Evolutionary conservation across 192 early-diverging fungal genomes (phyloP).

Genomic region (Chytriomyces hyalinus): DNA sequence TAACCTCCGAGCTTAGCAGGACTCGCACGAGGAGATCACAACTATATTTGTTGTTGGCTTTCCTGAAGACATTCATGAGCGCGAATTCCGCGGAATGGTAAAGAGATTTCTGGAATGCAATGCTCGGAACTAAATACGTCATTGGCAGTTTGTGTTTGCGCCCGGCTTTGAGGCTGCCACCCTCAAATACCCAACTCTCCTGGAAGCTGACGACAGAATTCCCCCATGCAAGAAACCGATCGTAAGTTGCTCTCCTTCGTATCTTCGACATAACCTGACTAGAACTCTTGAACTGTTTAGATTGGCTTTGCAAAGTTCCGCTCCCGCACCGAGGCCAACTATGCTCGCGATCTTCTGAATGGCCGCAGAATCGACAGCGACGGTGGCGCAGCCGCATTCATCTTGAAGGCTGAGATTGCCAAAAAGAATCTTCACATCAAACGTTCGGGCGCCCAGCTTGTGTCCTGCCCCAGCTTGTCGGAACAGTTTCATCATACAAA

Average conservation of each 20-base stretch:
- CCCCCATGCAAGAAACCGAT: slow-evolving; percentile 29
- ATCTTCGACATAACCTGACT: background rate
- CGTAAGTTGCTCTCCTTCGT: slow-evolving; percentile 15
- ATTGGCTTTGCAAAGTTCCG: slow-evolving; percentile 99
- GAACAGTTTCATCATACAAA: no score
- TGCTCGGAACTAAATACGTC: background rate
- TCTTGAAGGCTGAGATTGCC: slow-evolving; percentile 98
- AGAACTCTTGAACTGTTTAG: slow-evolving; percentile 48
- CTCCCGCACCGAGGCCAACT: slow-evolving; percentile 85
- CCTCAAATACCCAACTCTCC: slow-evolving; percentile 82
- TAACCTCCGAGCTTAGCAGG: background rate
- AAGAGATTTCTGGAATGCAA: background rate
- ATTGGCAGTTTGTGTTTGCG: slow-evolving; percentile 82
- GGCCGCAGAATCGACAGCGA: slow-evolving; percentile 92
- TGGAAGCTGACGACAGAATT: slow-evolving; percentile 54
- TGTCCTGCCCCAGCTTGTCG: background rate
- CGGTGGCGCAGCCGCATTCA: slow-evolving; percentile 53
- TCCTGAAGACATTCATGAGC: slow-evolving; percentile 97
- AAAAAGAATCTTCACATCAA: slow-evolving; percentile 98
- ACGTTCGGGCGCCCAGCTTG: slow-evolving; percentile 39
- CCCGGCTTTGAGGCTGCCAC: slow-evolving; percentile 97
- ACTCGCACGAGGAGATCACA: slow-evolving; percentile 83
- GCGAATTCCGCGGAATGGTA: slow-evolving; percentile 98
- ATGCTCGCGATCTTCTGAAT: slow-evolving; percentile 89
- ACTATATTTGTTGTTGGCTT: slow-evolving; percentile 99